A percentile compares a stretch with the other conserved stretches of the same genome.
phyloP scores from a whole-genome alignment of 805 yeast species.

The Yamadazyma endophytica region DNA sequence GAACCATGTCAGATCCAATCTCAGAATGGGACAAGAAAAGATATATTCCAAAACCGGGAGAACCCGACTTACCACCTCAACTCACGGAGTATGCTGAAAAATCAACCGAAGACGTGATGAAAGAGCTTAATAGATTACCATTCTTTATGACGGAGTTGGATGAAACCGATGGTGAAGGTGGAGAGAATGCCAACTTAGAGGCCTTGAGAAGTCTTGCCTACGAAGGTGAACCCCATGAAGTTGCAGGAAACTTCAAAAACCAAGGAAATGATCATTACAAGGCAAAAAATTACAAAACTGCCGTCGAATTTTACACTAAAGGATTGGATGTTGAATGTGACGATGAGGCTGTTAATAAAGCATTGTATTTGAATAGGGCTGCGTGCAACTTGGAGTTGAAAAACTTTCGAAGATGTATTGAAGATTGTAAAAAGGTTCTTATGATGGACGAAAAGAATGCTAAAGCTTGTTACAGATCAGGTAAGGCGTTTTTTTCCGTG shows the following conservation, averaged over 20 bases:
- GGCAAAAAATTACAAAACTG: conserved; percentile 66
- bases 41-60: conserved; percentile 47
- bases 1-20: conserved; percentile 11
- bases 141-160: conserved; percentile 90
- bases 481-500: conserved; percentile 70
- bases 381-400: conserved; percentile 85
- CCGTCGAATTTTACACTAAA: conserved; percentile 72
- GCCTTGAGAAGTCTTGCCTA: conserved; percentile 89
- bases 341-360: conserved; percentile 49
- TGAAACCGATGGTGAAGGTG: conserved; percentile 71
- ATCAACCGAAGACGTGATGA: conserved; percentile 69
- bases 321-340: conserved; percentile 72
- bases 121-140: conserved; percentile 79
- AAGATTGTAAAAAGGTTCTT: conserved; percentile 76
- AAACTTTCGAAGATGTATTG: conserved; percentile 81
- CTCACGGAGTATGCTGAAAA: conserved; percentile 59
- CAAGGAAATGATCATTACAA: conserved; percentile 91
- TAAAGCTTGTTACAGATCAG: conserved; percentile 84
- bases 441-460: conserved; percentile 61
- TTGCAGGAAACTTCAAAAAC: conserved; percentile 82
- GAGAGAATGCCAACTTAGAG: conserved; percentile 70
- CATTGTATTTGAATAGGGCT: conserved; percentile 77
- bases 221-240: conserved; percentile 93
- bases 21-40: conserved; percentile 41
- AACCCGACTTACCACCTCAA: conserved; percentile 81